Evolutionary conservation across 2,329 filamentous ascomycete genomes (phyloP), one percentile per base, ranked within the genome.

Genomic region (Fusarium nematophilum): DNA sequence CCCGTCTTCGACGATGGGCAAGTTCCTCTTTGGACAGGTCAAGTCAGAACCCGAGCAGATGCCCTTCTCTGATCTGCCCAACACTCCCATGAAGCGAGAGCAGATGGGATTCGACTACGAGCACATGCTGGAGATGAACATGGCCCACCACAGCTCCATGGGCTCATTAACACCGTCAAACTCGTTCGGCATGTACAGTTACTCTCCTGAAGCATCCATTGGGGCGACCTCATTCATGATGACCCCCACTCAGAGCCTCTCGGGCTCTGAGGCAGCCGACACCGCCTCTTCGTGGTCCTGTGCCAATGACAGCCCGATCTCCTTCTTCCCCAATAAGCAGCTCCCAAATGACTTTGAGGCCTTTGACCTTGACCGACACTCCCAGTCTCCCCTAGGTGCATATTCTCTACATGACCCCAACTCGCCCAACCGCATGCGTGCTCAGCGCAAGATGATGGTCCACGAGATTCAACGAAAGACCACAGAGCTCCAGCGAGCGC

Each of bases 391-490:
- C 7, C 53, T 75, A 8, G 67, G 65, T 7, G 59, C 64, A 14
- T 75, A 70, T 34, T 67, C 72, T 40, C 36, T 74, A 5, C 72
- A 75, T 15, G 68, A 70, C n/a, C 65, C 70, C 2, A 65, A 69
- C 17, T 75, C 74, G 6, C 73, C 75, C 4, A 70, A 72, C 63
- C 69, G 66, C 17, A 67, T 72, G 42, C 71, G 73, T 21, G 66
- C 71, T 4, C 76, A 77, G 44, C 75, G 77, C 47, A 76, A 77
- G 61, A 72, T 78, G 53, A 73, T 75, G 65, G 70, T 79, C 5
- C 73, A 78, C 36, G 76, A 78, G 51, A 74, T 76, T 9, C 79
- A 79, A 61, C 76, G 77, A 49, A 81, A 76, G 71, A 78, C 77
- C 1, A 72, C 70, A 2, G 79, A 78, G 9, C 74, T 83, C 1